Evolutionary conservation across 495 filamentous ascomycete genomes (phyloP).

Genomic region (Xylaria cubensis): DNA sequence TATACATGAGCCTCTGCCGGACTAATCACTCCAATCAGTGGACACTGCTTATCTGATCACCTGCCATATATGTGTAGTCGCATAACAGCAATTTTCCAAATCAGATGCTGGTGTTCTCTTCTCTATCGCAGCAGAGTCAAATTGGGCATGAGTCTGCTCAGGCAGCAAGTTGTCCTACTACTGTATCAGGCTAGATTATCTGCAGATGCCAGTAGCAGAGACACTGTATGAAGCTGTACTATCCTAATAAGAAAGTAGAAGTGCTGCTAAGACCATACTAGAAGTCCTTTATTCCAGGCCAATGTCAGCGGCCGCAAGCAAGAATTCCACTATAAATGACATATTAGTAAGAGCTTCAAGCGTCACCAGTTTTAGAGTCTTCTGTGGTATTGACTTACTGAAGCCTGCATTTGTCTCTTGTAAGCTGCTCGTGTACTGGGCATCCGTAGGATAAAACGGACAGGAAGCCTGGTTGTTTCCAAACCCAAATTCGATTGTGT

Average conservation of each 20-base stretch:
- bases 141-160: neutral
- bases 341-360: neutral
- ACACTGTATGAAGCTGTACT: neutral
- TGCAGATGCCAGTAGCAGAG: neutral
- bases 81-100: neutral
- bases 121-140: neutral
- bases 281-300: conserved; percentile 10
- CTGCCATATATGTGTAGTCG: neutral
- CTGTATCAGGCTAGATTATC: neutral
- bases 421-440: conserved; percentile 45
- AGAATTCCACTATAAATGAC: conserved; percentile 15
- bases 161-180: neutral
- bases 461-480: conserved; percentile 38
- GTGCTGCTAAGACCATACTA: neutral
- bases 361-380: neutral
- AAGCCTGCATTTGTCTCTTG: conserved; percentile 48
- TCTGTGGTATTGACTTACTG: conserved; percentile 25
- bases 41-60: neutral
- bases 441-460: conserved; percentile 45
- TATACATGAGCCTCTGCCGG: neutral
- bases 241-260: neutral
- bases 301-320: conserved; percentile 17
- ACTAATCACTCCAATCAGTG: neutral
- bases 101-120: neutral
- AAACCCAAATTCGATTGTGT: conserved; percentile 53